These are phyloP conservation scores for Ambrosia artemisiifolia DNA, from an alignment of 129 eudicot genomes.

Conservation along the genomic window DNA sequence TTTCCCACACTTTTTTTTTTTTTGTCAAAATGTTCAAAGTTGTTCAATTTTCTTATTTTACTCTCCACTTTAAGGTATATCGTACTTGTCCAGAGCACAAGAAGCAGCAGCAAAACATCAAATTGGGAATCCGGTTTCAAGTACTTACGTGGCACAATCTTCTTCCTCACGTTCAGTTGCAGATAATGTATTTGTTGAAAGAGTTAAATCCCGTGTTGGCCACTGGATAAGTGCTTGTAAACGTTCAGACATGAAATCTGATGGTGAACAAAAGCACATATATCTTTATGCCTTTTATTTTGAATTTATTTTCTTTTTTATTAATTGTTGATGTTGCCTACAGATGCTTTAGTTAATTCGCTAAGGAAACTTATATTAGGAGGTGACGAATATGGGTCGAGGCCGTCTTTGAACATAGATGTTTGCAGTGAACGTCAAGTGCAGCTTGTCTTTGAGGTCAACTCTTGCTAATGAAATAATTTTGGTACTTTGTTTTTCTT, in stretches of 20 bases:
- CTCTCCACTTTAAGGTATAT: slow-evolving; percentile 59
- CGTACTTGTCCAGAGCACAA: slow-evolving; percentile 93
- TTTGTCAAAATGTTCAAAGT: slow-evolving; percentile 4
- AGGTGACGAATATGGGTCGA: slow-evolving; percentile 64
- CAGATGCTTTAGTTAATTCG: slow-evolving; percentile 72
- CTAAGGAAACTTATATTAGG: slow-evolving; percentile 68
- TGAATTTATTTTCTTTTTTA: background rate
- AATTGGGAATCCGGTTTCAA: slow-evolving; percentile 35
- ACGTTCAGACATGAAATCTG: slow-evolving; percentile 41
- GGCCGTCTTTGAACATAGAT: slow-evolving; percentile 78
- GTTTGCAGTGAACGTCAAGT: slow-evolving; percentile 98
- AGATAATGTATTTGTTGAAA: slow-evolving; percentile 62
- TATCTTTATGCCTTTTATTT: background rate
- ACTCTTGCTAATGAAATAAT: slow-evolving; percentile 2
- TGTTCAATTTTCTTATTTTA: slow-evolving; percentile 7
- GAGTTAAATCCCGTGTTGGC: slow-evolving; percentile 66
- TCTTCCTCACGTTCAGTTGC: slow-evolving; percentile 64
- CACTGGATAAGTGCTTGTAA: slow-evolving; percentile 63
- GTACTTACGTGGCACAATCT: slow-evolving; percentile 35
- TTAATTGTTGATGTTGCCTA: slow-evolving; percentile 18
- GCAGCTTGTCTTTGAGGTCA: slow-evolving; percentile 78
- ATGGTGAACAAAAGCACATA: slow-evolving; percentile 42
- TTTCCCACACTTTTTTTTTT: background rate
- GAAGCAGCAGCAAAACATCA: slow-evolving; percentile 52
- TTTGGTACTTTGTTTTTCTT: background rate